These are phyloP conservation scores for Prunus padus DNA, from an alignment of 306 rosid genomes.

Conservation along the genomic window DNA sequence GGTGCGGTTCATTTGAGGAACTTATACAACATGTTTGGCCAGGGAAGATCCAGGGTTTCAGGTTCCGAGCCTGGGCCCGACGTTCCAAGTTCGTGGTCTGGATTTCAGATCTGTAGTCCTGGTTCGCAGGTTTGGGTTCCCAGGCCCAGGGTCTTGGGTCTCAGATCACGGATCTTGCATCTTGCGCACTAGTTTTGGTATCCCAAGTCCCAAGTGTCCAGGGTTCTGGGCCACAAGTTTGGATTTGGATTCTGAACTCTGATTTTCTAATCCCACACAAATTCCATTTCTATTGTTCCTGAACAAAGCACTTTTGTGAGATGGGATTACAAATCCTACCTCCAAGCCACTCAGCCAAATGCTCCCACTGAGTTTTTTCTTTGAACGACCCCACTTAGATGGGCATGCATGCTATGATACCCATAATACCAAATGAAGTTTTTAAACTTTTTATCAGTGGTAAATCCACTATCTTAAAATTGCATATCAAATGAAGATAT, in stretches of 20 bases:
- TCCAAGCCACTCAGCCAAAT: neutral
- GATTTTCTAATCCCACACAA: neutral
- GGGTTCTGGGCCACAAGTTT: neutral
- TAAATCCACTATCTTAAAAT: neutral
- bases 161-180: neutral
- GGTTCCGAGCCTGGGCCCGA: neutral
- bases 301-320: neutral
- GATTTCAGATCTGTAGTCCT: neutral
- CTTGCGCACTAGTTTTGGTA: neutral
- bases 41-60: neutral
- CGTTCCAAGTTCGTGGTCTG: neutral
- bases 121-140: neutral
- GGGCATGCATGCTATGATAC: neutral
- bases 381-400: conserved; percentile 6
- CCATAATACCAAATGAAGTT: neutral
- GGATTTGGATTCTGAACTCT: neutral
- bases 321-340: neutral
- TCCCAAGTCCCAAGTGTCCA: neutral
- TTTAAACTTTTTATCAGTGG: neutral
- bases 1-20: neutral
- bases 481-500: neutral
- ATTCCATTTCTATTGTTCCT: neutral
- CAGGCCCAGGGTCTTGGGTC: neutral
- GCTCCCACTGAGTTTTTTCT: neutral
- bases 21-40: neutral